Conservation (phyloP, 768 basidiomycete species). For the Mycena vulgaris region DNA sequence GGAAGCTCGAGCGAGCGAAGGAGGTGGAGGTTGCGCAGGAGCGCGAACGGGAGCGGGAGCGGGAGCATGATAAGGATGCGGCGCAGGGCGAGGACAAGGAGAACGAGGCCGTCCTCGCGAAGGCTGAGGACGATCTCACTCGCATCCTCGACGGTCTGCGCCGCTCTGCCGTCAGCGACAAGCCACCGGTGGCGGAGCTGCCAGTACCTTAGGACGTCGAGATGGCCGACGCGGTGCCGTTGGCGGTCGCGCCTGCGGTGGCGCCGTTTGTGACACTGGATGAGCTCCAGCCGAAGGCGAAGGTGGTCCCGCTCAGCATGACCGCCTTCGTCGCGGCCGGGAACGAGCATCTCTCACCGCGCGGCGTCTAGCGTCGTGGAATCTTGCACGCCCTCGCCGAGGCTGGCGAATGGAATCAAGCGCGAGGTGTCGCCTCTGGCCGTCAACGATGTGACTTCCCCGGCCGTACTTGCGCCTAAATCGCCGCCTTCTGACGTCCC, state of each 20-base stretch:
- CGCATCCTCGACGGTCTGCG: constrained; percentile 20
- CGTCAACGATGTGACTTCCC: not conserved
- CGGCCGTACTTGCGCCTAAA: no score
- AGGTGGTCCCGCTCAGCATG: constrained; percentile 13
- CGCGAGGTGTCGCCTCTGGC: not conserved
- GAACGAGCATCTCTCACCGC: not conserved
- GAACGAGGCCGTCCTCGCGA: constrained; percentile 18
- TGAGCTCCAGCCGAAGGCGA: not conserved
- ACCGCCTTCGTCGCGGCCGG: not conserved
- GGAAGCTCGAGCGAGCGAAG: constrained; percentile 1
- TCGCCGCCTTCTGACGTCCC: no score
- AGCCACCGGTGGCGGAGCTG: constrained; percentile 5
- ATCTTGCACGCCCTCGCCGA: not conserved
- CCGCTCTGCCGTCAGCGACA: constrained; percentile 24
- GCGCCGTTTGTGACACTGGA: not conserved
- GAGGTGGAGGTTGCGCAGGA: constrained; percentile 11
- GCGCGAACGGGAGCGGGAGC: constrained; percentile 3
- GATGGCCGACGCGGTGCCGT: not conserved
- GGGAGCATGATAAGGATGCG: constrained; percentile 4
- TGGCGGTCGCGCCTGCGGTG: not conserved
- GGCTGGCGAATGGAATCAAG: not conserved
- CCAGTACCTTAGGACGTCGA: constrained; percentile 14
- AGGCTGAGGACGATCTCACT: constrained; percentile 15
- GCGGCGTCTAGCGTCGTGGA: not conserved
- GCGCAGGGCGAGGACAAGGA: constrained; percentile 28